A percentile compares a stretch with the other conserved stretches of the same genome.
Evolutionary conservation across 257 asterid species (phyloP).

Genomic region (Lithospermum erythrorhizon): DNA sequence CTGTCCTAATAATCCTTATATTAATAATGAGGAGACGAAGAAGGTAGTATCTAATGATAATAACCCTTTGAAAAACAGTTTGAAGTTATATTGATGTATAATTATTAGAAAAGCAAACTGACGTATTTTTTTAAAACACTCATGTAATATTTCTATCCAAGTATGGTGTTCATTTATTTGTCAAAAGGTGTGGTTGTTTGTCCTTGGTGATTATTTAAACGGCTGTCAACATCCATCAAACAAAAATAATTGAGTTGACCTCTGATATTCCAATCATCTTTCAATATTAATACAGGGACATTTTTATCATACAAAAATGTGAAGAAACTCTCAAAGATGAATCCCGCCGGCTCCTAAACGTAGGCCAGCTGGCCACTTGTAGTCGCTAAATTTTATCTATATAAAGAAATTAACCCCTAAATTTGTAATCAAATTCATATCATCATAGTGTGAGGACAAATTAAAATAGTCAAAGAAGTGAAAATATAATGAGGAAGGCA

Average conservation of each 20-base stretch:
- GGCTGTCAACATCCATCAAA: not conserved
- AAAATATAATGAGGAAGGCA: conserved; percentile 54
- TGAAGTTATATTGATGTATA: too few species aligned
- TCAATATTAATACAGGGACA: not conserved
- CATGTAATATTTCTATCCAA: too few species aligned
- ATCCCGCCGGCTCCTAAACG: not conserved
- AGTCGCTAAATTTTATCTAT: not conserved
- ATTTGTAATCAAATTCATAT: not conserved
- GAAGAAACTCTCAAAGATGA: not conserved
- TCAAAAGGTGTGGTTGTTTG: not conserved
- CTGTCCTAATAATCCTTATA: too few species aligned
- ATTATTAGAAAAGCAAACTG: too few species aligned
- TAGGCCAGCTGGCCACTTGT: not conserved
- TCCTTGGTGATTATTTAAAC: not conserved
- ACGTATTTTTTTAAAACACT: too few species aligned
- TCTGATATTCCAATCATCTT: not conserved
- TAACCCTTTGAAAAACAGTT: too few species aligned
- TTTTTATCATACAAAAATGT: not conserved
- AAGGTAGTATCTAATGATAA: too few species aligned
- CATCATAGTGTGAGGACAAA: not conserved
- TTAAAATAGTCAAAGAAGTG: not conserved
- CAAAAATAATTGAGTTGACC: not conserved
- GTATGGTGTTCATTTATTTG: not conserved
- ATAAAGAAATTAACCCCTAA: not conserved
- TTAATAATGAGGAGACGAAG: too few species aligned